Evolutionary conservation across 345 rosid genomes (phyloP).

Genomic region (Acer yangbiense): DNA sequence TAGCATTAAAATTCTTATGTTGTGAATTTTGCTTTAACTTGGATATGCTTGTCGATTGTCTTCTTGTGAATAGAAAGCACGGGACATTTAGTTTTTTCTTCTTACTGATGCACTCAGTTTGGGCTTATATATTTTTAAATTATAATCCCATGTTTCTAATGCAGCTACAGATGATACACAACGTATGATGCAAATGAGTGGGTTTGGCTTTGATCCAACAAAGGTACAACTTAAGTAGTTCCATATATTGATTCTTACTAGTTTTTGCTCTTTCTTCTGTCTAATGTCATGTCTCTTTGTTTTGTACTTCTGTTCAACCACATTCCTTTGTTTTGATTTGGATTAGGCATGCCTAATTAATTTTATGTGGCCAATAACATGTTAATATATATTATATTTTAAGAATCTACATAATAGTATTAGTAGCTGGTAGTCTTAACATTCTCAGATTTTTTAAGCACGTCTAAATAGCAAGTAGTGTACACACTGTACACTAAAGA

Average conservation of each 20-base stretch:
- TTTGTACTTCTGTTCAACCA: neutral
- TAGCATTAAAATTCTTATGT: conserved; percentile 8
- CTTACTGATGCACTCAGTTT: neutral
- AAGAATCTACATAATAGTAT: neutral
- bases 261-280: neutral
- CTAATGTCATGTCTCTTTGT: conserved; percentile 4
- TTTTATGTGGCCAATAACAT: conserved; percentile 1
- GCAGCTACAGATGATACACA: conserved; percentile 91
- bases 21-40: conserved; percentile 10
- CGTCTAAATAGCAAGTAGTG: neutral
- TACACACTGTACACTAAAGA: neutral
- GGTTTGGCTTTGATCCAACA: conserved; percentile 87
- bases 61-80: conserved; percentile 3
- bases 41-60: neutral
- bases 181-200: conserved; percentile 99
- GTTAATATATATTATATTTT: neutral
- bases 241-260: conserved; percentile 5
- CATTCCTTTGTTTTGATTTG: neutral
- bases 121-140: neutral
- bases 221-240: conserved; percentile 51
- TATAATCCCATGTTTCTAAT: conserved; percentile 14
- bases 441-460: neutral
- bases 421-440: neutral
- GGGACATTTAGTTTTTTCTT: neutral
- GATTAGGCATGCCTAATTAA: neutral